phyloP scores from a whole-genome alignment of 257 asterid species.

The Sherardia arvensis region DNA sequence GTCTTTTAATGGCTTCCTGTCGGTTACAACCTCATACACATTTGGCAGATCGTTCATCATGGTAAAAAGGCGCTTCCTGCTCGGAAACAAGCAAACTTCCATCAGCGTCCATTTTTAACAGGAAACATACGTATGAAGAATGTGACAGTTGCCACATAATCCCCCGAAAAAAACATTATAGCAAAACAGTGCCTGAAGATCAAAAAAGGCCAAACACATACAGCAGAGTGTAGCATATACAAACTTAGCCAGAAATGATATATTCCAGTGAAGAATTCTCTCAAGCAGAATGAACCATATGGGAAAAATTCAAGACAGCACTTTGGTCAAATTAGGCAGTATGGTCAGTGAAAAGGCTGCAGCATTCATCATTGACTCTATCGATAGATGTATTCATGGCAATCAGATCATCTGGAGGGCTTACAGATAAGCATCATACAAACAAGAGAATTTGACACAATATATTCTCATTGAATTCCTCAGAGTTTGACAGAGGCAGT shows the following conservation, averaged over 20 bases:
- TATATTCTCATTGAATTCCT: background rate
- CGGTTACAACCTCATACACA: slow-evolving; percentile 22
- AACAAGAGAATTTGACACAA: background rate
- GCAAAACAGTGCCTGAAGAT: background rate
- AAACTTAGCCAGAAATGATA: background rate
- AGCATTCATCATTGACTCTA: background rate
- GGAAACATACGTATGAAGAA: no score
- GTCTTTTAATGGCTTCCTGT: slow-evolving; percentile 19
- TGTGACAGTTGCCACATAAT: background rate
- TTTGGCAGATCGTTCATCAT: slow-evolving; percentile 30
- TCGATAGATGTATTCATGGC: background rate
- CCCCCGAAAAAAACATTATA: background rate
- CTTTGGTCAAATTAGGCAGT: background rate
- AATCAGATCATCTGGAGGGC: background rate
- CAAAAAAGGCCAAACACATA: background rate
- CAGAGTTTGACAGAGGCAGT: background rate
- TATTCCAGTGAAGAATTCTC: background rate
- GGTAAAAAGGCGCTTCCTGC: slow-evolving; percentile 29
- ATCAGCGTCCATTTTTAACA: background rate
- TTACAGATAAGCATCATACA: background rate
- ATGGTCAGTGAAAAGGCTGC: background rate
- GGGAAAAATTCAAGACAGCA: background rate
- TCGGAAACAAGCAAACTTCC: background rate
- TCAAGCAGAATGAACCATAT: background rate
- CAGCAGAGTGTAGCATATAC: background rate